phyloP scores from a whole-genome alignment of 768 basidiomycete species.

The Suillus brevipes region DNA sequence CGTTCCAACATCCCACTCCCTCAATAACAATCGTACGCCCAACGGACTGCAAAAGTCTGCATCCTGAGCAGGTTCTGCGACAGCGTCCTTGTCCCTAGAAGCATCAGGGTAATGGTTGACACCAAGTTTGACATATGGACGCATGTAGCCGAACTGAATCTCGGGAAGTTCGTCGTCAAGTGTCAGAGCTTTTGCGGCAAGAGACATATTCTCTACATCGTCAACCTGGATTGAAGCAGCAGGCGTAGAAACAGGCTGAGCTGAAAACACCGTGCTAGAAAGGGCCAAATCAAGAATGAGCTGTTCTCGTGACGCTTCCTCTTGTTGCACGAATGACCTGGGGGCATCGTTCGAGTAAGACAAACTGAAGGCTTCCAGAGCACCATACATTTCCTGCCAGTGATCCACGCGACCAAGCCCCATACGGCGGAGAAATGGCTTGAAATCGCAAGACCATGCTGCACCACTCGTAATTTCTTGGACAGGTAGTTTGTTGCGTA shows the following conservation, averaged over 20 bases:
- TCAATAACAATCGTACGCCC: conserved; percentile 63
- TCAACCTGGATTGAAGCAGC: conserved; percentile 22
- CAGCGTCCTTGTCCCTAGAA: conserved; percentile 25
- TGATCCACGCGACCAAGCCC: conserved; percentile 40
- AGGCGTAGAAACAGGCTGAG: conserved; percentile 38
- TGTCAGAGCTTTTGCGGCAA: conserved; percentile 48
- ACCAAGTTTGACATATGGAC: conserved; percentile 41
- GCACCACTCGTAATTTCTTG: conserved; percentile 40
- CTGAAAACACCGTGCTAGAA: conserved; percentile 57
- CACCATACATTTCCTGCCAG: conserved; percentile 35
- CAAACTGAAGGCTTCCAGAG: conserved; percentile 47
- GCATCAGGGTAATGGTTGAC: conserved; percentile 29
- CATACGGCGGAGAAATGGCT: conserved; percentile 43
- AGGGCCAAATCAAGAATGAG: conserved; percentile 63
- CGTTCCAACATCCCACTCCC: conserved; percentile 64
- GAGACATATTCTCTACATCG: conserved; percentile 57
- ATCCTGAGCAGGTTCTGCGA: conserved; percentile 14
- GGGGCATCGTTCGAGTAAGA: conserved; percentile 37
- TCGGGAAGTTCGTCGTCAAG: conserved; percentile 56
- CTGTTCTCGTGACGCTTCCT: conserved; percentile 59
- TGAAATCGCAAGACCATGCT: conserved; percentile 56
- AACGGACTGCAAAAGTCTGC: conserved; percentile 37
- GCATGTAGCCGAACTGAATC: conserved; percentile 62
- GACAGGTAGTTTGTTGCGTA: conserved; percentile 46
- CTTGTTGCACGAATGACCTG: conserved; percentile 42